Evolutionary conservation across 2,329 filamentous ascomycete species (phyloP).

Genomic region (Arthrobotrys megalospora): DNA sequence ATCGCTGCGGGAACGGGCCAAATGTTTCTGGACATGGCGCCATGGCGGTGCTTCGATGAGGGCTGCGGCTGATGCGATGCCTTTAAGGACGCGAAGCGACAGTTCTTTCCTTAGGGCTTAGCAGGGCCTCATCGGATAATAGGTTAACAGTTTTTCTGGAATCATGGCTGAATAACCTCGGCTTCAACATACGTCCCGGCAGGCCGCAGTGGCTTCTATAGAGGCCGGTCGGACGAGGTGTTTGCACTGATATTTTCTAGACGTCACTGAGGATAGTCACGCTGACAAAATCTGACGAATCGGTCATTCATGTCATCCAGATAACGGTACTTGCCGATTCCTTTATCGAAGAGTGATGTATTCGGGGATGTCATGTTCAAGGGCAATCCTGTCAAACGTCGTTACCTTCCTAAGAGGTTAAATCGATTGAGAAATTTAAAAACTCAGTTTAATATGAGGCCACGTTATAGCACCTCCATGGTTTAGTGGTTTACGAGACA

Average conservation of each 20-base stretch:
- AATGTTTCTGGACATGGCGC: neutral
- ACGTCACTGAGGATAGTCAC: neutral
- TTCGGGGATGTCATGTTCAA: neutral
- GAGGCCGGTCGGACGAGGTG: neutral
- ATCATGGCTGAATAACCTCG: too few species aligned
- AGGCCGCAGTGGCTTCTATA: too few species aligned
- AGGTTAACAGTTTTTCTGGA: too few species aligned
- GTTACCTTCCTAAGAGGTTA: conserved; percentile 41
- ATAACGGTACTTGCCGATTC: neutral
- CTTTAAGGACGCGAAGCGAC: too few species aligned
- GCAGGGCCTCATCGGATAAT: too few species aligned
- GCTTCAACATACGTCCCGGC: too few species aligned
- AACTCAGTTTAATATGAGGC: neutral
- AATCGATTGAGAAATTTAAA: conserved; percentile 41
- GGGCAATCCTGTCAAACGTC: neutral
- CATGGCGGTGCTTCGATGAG: neutral
- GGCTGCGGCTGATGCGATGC: too few species aligned
- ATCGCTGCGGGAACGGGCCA: neutral
- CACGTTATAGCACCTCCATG: neutral
- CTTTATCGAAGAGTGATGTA: too few species aligned
- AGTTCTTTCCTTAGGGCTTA: too few species aligned
- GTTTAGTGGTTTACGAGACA: neutral
- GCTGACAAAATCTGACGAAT: too few species aligned
- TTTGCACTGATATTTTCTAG: neutral
- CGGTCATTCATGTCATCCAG: too few species aligned